Percentiles rank a stretch among this genome's conserved stretches.
These are phyloP conservation scores for Leccinum subgranulosum DNA, from an alignment of 768 basidiomycete genomes.

Conservation along the genomic window DNA sequence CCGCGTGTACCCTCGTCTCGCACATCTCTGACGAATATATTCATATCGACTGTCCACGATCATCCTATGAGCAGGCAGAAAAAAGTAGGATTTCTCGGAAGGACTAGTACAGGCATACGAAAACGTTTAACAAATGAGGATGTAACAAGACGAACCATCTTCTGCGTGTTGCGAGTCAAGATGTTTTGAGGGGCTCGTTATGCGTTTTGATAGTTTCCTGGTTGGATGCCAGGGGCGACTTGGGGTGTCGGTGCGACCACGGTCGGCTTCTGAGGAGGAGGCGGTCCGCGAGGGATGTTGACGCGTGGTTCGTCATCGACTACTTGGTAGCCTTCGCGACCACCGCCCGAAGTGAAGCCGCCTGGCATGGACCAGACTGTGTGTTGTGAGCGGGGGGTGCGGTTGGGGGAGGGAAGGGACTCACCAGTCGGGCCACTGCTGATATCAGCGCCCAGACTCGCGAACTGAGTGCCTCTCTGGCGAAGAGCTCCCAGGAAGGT, in stretches of 20 bases:
- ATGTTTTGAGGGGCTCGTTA: background rate
- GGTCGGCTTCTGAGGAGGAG: slow-evolving; percentile 15
- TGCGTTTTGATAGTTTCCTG: slow-evolving; percentile 27
- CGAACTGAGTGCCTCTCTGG: slow-evolving; percentile 55
- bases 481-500: slow-evolving; percentile 51
- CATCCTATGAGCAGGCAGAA: background rate
- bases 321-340: slow-evolving; percentile 58
- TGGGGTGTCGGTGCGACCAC: slow-evolving; percentile 11
- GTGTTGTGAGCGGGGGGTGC: background rate
- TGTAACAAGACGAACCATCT: background rate
- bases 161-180: background rate
- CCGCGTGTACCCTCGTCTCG: background rate
- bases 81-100: background rate
- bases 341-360: slow-evolving; percentile 51
- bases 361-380: slow-evolving; percentile 80
- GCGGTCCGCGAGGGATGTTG: slow-evolving; percentile 12
- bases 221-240: slow-evolving; percentile 13
- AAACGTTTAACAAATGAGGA: background rate
- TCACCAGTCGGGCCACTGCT: slow-evolving; percentile 56
- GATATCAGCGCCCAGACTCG: slow-evolving; percentile 48
- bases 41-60: background rate
- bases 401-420: background rate
- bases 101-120: background rate
- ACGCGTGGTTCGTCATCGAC: slow-evolving; percentile 45
- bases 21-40: background rate